Percentiles rank a stretch among this genome's conserved stretches.
phyloP scores from a whole-genome alignment of 108 stramenopile species.

The Seminavis robusta region DNA sequence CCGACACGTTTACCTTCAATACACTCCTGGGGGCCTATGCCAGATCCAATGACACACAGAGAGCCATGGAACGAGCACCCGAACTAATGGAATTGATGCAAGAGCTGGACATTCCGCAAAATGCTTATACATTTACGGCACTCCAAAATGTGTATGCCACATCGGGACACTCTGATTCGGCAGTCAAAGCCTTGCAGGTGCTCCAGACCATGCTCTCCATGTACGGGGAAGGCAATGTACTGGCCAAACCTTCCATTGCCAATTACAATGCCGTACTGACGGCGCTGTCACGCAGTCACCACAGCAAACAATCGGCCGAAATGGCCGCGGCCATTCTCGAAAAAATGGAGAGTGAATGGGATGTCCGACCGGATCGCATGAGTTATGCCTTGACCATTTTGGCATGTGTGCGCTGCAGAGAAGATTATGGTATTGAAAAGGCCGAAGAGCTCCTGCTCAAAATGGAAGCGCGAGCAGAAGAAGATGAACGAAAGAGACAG shows the following conservation, averaged over 20 bases:
- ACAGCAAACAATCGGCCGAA: slow-evolving; percentile 14
- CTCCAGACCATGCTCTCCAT: slow-evolving; percentile 38
- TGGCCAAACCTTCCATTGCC: slow-evolving; percentile 60
- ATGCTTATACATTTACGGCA: slow-evolving; percentile 56
- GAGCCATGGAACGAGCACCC: slow-evolving; percentile 21
- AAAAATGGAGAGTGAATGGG: slow-evolving; percentile 56
- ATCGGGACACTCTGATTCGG: slow-evolving; percentile 11
- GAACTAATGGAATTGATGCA: slow-evolving; percentile 30
- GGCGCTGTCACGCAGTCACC: slow-evolving; percentile 24
- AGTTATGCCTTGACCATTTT: slow-evolving; percentile 62
- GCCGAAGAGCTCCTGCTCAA: slow-evolving; percentile 29
- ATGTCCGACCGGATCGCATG: slow-evolving; percentile 64
- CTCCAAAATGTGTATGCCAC: slow-evolving; percentile 50
- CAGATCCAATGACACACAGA: slow-evolving; percentile 19
- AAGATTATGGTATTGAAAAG: slow-evolving; percentile 12
- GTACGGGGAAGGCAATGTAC: slow-evolving; percentile 48
- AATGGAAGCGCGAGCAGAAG: slow-evolving; percentile 30
- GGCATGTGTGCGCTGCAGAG: slow-evolving; percentile 48
- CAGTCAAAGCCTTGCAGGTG: slow-evolving; percentile 9
- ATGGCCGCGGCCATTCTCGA: slow-evolving; percentile 20
- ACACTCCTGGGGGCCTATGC: slow-evolving; percentile 57
- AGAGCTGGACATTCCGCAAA: slow-evolving; percentile 31
- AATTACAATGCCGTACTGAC: slow-evolving; percentile 49
- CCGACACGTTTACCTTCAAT: slow-evolving; percentile 67
- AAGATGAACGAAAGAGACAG: slow-evolving; percentile 10